Percentiles rank a stretch among this genome's conserved stretches.
These are phyloP conservation scores for Periconia sp. DNA, from an alignment of 2,329 filamentous ascomycete genomes.

Conservation along the genomic window DNA sequence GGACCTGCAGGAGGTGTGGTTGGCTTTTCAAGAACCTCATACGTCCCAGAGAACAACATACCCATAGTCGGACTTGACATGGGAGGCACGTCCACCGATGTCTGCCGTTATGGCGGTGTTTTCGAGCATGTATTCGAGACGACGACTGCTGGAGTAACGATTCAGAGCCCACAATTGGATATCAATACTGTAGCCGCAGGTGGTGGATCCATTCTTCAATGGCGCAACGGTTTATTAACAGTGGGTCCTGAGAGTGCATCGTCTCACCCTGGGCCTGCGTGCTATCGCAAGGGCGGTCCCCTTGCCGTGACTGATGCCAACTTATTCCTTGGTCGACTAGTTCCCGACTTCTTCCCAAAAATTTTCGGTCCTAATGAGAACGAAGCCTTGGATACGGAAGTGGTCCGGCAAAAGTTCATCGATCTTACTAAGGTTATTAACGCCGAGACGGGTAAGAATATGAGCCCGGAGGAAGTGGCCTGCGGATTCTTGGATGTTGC, in stretches of 20 bases:
- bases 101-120: conserved; percentile 34
- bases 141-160: conserved; percentile 32
- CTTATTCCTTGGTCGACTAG: conserved; percentile 73
- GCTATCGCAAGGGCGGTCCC: conserved; percentile 83
- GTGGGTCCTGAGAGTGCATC: conserved; percentile 84
- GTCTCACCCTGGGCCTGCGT: conserved; percentile 82
- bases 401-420: conserved; percentile 70
- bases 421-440: conserved; percentile 76
- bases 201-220: conserved; percentile 78
- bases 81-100: conserved; percentile 37
- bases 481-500: conserved; percentile 84
- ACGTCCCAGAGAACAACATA: conserved; percentile 20
- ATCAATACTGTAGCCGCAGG: conserved; percentile 51
- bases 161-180: conserved; percentile 35
- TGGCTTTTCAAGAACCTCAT: conserved; percentile 35
- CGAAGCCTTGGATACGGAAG: conserved; percentile 70
- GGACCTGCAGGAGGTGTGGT: conserved; percentile 43
- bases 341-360: conserved; percentile 86
- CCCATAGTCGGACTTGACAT: conserved; percentile 35
- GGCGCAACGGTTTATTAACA: conserved; percentile 80
- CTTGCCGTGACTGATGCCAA: conserved; percentile 88
- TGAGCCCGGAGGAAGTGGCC: conserved; percentile 69
- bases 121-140: conserved; percentile 36
- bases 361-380: conserved; percentile 88
- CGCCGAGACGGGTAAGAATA: conserved; percentile 64